phyloP scores from a whole-genome alignment of 2,329 filamentous ascomycete species.

The Venturia pyrina region DNA sequence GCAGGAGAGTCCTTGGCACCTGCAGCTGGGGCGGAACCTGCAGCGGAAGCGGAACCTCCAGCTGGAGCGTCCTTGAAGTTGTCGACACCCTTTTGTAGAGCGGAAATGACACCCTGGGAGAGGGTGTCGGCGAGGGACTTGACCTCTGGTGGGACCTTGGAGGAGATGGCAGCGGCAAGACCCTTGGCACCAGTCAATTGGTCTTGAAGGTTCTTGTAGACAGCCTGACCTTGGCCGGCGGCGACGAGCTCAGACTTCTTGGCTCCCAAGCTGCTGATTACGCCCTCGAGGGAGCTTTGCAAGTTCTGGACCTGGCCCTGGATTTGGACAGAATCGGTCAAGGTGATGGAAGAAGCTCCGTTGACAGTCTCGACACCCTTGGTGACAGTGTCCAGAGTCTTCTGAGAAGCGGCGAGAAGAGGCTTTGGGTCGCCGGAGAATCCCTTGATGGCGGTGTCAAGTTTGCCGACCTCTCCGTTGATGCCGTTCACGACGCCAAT shows the following conservation, averaged over 20 bases:
- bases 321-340: constrained; percentile 21
- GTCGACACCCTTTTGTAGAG: constrained; percentile 24
- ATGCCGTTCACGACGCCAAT: constrained; percentile 12
- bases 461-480: constrained; percentile 13
- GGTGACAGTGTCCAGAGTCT: constrained; percentile 20
- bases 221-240: constrained; percentile 17
- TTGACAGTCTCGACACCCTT: constrained; percentile 20
- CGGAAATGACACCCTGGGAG: constrained; percentile 21
- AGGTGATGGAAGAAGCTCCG: constrained; percentile 17
- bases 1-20: too few relatives aligned
- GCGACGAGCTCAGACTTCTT: constrained; percentile 21
- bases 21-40: too few relatives aligned
- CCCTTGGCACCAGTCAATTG: constrained; percentile 21
- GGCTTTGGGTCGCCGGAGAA: constrained; percentile 20
- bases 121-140: constrained; percentile 19
- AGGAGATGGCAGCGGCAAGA: constrained; percentile 21
- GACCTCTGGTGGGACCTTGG: constrained; percentile 23
- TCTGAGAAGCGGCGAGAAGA: constrained; percentile 18
- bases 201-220: constrained; percentile 19
- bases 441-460: constrained; percentile 19
- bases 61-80: constrained; percentile 15
- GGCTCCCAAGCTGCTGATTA: constrained; percentile 18
- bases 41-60: too few relatives aligned
- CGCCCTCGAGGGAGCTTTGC: constrained; percentile 19
- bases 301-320: constrained; percentile 20